Evolutionary conservation across 2,329 filamentous ascomycete species (phyloP), one percentile per base, ranked within the genome.

Genomic region (Botrytis medusae): DNA sequence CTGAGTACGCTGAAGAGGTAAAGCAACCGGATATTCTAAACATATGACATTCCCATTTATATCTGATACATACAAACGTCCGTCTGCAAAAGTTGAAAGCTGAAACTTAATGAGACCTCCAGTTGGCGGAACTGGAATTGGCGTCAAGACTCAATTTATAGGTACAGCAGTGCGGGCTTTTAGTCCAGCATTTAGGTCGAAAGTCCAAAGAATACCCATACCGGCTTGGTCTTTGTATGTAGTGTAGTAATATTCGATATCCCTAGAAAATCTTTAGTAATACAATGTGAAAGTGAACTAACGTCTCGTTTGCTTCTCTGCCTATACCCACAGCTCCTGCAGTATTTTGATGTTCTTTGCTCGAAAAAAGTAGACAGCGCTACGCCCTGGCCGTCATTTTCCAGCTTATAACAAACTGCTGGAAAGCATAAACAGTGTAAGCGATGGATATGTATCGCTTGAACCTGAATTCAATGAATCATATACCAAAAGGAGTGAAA

Each of bases 121-220:
- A 7, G 81, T 79, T 67, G 78, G 78, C 4, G 81, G 80, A 34
- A 83, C 42, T n/a, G 78, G 74, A 73, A 83, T 81, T 22, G 78
- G 76, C 20, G 77, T 75, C 57, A 83, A 72, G 1, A 77, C 76
- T 9, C 80, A 81, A 74, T 83, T 80, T 48, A 80, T 77, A 5
- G 83, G 83, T 2, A 84, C 81, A 10, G 82, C 82, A 67, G 80
- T 79, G 73, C 79, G 84, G 2, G 82, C 82, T 54, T 80, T 77
- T 20, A 84, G 74, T 22, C 82, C 82, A 34, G 75, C 76, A 73
- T 82, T 79, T 29, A 80, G 78, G 72, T 83, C 82, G 7, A 80
- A 79, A 61, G 83, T 75, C 82, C 82, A 84, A 14, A 83, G 77
- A 63, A 82, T 80, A 8, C 79, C 82, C 10, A 81, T 80, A 22